Base-by-base conservation (phyloP, 352 stramenopile genomes). In the Elongisporangium prolatum region DNA sequence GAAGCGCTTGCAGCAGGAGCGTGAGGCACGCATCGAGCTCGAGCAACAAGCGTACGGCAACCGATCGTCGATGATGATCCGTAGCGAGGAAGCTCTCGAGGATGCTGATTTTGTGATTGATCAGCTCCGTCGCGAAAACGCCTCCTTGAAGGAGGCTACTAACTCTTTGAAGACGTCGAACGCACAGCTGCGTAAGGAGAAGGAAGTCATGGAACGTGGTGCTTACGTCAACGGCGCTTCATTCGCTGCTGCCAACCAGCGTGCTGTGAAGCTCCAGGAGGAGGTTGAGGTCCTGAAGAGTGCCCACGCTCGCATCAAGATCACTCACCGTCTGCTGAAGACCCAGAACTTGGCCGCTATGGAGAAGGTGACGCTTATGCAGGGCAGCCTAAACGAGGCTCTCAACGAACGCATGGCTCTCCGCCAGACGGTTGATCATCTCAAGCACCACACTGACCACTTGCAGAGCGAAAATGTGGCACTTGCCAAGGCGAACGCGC, bases 1-100 rank as follows among this genome's bases (percentile, higher is more conserved):
- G 78, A 82, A 86, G 55, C 93, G 96, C 48, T 68, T 98, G 40
- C 74, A 96, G 54, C 86, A 97, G 61, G 94, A 97, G 64, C 80
- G 83, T 40, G 80, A 96, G 58, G 88, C 88, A 20, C 84, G 88
- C 52, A 82, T 91, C 63, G 84, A 93, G 55, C 72, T 93, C 16
- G 83, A 93, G 71, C 80, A 89, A 52, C 75, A 88, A 58, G 74
- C 77, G 18, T 76, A 85, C 50, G 80, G 82, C 47, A 81, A 60
- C 51, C 83, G 83, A 48, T 71, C 80, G 48, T 93, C 83, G 11
- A 85, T 93, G 58, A 73, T 89, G 68, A 88, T 93, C 61, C 84
- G 80, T 51, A 91, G 77, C 50, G 79, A 89, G 24, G 84, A 93
- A 49, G 84, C 84, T 5, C 67, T 95, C 0, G 84, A 91, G 52